These are phyloP conservation scores for Kwoniella sp. DNA, from an alignment of 768 basidiomycete genomes.

Conservation along the genomic window DNA sequence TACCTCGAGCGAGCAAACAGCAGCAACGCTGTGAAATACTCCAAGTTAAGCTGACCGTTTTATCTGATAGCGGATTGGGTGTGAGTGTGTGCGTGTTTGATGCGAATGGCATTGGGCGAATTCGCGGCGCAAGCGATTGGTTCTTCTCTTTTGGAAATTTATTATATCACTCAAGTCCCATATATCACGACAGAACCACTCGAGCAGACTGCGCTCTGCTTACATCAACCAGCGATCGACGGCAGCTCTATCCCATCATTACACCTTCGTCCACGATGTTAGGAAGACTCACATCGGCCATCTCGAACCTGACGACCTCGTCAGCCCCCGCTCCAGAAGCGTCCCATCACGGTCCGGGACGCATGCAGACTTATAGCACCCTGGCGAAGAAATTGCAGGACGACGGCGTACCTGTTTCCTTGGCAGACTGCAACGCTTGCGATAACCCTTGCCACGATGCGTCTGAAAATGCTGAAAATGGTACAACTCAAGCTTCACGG, in stretches of 20 bases:
- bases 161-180: too few relatives aligned
- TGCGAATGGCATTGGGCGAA: too few relatives aligned
- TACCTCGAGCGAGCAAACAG: neutral
- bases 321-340: conserved; percentile 8
- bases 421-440: conserved; percentile 72
- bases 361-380: conserved; percentile 27
- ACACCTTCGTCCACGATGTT: conserved; percentile 31
- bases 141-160: too few relatives aligned
- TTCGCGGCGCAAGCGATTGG: too few relatives aligned
- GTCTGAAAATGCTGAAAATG: conserved; percentile 35
- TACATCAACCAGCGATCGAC: too few relatives aligned
- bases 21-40: too few relatives aligned
- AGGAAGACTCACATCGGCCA: conserved; percentile 32
- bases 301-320: conserved; percentile 13
- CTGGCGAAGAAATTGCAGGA: conserved; percentile 61
- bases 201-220: too few relatives aligned
- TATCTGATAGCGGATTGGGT: neutral
- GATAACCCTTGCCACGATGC: conserved; percentile 76
- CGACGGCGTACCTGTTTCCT: conserved; percentile 67
- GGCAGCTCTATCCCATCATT: too few relatives aligned
- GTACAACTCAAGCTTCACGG: too few relatives aligned
- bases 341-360: conserved; percentile 28
- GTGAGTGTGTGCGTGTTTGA: too few relatives aligned
- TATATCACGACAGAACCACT: too few relatives aligned
- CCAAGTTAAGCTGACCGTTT: neutral